Percentiles rank a stretch among this genome's conserved stretches.
These are phyloP conservation scores for Ophiocordyceps camponoti-rufipedis DNA, from an alignment of 2,329 filamentous ascomycete genomes.

Conservation along the genomic window DNA sequence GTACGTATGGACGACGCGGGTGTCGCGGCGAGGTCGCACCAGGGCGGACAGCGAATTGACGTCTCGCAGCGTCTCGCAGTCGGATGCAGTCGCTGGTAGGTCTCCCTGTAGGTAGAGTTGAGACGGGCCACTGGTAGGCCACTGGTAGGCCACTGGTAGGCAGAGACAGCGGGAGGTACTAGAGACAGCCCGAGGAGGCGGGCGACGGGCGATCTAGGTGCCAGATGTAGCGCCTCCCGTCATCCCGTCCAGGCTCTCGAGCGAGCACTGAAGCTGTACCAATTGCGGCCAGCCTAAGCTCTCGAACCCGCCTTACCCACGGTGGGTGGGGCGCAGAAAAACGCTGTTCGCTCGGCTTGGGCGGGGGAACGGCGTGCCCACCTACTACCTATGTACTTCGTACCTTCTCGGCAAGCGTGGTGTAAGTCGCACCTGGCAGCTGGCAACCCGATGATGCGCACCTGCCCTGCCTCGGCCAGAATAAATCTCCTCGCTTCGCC, in stretches of 20 bases:
- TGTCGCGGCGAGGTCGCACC: too few relatives aligned
- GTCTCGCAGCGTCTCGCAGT: not conserved
- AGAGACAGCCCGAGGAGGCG: too few relatives aligned
- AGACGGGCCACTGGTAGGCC: too few relatives aligned
- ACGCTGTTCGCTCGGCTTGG: not conserved
- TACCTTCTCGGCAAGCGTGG: not conserved
- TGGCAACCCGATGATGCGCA: slow-evolving; percentile 1
- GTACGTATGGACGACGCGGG: too few relatives aligned
- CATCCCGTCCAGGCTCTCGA: not conserved
- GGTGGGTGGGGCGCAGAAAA: not conserved
- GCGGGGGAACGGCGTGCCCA: not conserved
- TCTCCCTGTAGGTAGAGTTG: too few relatives aligned
- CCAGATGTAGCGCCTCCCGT: too few relatives aligned
- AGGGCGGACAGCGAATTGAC: too few relatives aligned
- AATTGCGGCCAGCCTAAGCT: not conserved
- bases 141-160: too few relatives aligned
- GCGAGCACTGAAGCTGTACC: not conserved
- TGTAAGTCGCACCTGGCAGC: slow-evolving; percentile 1
- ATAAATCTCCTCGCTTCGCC: slow-evolving; percentile 2
- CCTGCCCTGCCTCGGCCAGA: slow-evolving; percentile 1
- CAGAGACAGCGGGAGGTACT: too few relatives aligned
- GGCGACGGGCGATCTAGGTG: too few relatives aligned
- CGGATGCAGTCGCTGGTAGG: too few relatives aligned
- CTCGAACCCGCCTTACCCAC: not conserved
- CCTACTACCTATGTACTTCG: too few relatives aligned